A percentile compares a stretch with the other conserved stretches of the same genome.
phyloP scores from a whole-genome alignment of 2,329 filamentous ascomycete species.

The Alternaria ethzedia region DNA sequence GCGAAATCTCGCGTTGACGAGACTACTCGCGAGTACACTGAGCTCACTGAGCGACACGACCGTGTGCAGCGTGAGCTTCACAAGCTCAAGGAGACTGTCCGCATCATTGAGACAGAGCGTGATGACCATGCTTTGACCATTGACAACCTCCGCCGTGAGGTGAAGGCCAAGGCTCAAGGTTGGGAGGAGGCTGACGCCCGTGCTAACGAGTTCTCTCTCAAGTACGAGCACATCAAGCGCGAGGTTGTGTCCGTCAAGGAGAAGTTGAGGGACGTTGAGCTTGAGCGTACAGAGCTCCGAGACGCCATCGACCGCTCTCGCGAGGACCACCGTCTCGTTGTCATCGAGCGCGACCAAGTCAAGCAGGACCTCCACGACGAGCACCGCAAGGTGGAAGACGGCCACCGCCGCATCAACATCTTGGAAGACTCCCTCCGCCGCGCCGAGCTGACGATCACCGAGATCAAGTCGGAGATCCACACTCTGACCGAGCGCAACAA shows the following conservation, averaged over 20 bases:
- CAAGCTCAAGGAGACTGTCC: slow-evolving; percentile 30
- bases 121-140: slow-evolving; percentile 29
- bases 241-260: slow-evolving; percentile 33
- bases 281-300: slow-evolving; percentile 25
- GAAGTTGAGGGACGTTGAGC: slow-evolving; percentile 25
- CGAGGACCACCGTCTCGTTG: slow-evolving; percentile 27
- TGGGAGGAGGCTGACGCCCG: slow-evolving; percentile 32
- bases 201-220: slow-evolving; percentile 23
- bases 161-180: slow-evolving; percentile 24
- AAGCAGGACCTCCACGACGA: slow-evolving; percentile 31
- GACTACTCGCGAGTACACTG: slow-evolving; percentile 25
- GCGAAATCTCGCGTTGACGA: slow-evolving; percentile 27
- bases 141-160: slow-evolving; percentile 28
- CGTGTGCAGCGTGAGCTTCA: slow-evolving; percentile 28
- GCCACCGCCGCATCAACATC: slow-evolving; percentile 21
- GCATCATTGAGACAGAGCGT: slow-evolving; percentile 26
- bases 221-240: slow-evolving; percentile 33
- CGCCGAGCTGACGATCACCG: slow-evolving; percentile 20
- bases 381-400: slow-evolving; percentile 20
- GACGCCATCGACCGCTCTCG: slow-evolving; percentile 22
- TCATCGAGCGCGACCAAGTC: slow-evolving; percentile 32
- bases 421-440: slow-evolving; percentile 32
- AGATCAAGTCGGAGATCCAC: slow-evolving; percentile 21
- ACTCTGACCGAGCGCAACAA: slow-evolving; percentile 28
- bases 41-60: slow-evolving; percentile 31